A percentile compares a stretch with the other conserved stretches of the same genome.
Evolutionary conservation across 2,329 filamentous ascomycete species (phyloP).

Genomic region (Venturiaceae sp.): DNA sequence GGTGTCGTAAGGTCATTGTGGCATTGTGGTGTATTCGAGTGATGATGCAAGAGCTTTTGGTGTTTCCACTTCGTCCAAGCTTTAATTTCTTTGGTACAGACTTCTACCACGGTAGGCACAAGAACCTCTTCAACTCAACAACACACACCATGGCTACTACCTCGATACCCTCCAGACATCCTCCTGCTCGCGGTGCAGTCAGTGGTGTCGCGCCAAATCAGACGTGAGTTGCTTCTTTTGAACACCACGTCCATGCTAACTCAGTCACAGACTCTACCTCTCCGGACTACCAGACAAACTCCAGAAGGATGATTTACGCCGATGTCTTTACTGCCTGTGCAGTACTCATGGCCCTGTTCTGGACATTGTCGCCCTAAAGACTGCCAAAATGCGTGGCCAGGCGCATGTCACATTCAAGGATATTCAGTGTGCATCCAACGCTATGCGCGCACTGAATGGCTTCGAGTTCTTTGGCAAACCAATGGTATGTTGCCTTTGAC

Average conservation of each 20-base stretch:
- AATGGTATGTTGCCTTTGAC: conserved; percentile 51
- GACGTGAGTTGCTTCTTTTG: conserved; percentile 18
- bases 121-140: neutral
- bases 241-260: neutral
- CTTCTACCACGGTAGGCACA: no score
- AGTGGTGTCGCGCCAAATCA: conserved; percentile 16
- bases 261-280: conserved; percentile 62
- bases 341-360: conserved; percentile 88
- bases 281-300: conserved; percentile 85
- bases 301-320: conserved; percentile 77
- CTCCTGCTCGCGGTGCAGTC: neutral
- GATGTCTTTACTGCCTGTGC: conserved; percentile 85
- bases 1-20: neutral
- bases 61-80: neutral
- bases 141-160: neutral
- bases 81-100: neutral
- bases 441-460: conserved; percentile 80
- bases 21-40: neutral
- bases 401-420: conserved; percentile 89
- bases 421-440: conserved; percentile 82
- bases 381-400: conserved; percentile 87
- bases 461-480: conserved; percentile 77
- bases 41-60: neutral
- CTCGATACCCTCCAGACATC: neutral
- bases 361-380: conserved; percentile 84